phyloP scores from a whole-genome alignment of 306 rosid genomes.

The Pachyrhizus erosus region DNA sequence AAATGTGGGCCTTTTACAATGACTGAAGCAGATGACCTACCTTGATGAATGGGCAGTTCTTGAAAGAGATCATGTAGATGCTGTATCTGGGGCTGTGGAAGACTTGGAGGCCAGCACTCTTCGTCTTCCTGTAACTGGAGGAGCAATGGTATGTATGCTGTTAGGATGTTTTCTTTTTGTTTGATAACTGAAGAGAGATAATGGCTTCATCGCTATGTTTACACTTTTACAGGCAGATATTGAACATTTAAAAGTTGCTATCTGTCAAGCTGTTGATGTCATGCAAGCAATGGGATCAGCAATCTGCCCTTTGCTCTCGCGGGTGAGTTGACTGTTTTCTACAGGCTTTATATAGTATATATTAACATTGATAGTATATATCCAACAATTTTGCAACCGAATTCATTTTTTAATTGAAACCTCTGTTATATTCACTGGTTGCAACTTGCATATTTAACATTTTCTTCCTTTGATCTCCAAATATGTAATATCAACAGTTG shows the following conservation, averaged over 20 bases:
- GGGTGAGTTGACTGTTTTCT: constrained; percentile 55
- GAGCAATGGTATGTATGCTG: constrained; percentile 74
- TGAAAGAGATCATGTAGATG: constrained; percentile 75
- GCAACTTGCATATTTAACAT: not conserved
- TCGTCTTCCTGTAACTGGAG: constrained; percentile 88
- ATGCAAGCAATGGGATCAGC: constrained; percentile 83
- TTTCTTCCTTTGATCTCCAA: constrained; percentile 5
- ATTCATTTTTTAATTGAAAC: not conserved
- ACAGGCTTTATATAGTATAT: not conserved
- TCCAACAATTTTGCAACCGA: constrained; percentile 11
- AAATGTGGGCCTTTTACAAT: constrained; percentile 40
- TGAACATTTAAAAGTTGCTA: constrained; percentile 73
- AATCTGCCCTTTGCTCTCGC: constrained; percentile 68
- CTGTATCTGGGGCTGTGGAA: constrained; percentile 83
- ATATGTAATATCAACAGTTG: not conserved
- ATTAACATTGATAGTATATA: not conserved
- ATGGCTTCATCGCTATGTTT: constrained; percentile 17
- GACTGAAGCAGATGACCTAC: constrained; percentile 71
- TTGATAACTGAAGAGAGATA: constrained; percentile 25
- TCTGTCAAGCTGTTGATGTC: constrained; percentile 86
- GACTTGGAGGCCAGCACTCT: constrained; percentile 96
- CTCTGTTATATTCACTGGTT: not conserved
- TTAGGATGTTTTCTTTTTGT: not conserved
- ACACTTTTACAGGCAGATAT: constrained; percentile 69
- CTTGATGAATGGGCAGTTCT: constrained; percentile 88